Base-by-base conservation (phyloP, 495 filamentous ascomycete genomes). In the Xylaria bambusicola region DNA sequence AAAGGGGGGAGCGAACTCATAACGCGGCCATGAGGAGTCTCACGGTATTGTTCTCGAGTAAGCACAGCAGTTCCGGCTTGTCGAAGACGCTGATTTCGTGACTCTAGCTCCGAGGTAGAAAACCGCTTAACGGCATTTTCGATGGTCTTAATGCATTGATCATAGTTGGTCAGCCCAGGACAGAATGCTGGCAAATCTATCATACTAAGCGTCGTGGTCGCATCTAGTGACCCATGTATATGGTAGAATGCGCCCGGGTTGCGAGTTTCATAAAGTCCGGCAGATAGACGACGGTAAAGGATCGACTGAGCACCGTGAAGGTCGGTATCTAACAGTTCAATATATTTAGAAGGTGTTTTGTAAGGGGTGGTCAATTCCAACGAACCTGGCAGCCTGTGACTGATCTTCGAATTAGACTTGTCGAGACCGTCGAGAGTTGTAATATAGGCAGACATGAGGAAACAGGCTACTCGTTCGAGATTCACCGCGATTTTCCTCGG, bases 191-290 rank as follows among this genome's bases (percentile, higher is more conserved):
- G 82, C 26, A 92, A 75, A 1, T 86, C 87, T 52, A 91, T 84
- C 87, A 90, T 91, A 48, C 83, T 75, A 52, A 91, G 73, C 2
- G 87, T 87, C 6, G 78, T 83, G 10, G 78, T 82, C 17, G 89
- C 88, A 58, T 90, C 86, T 17, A 92, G 70, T 1, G 88, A 91
- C 27, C 89, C 88, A 70, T 92, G 89, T 55, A 91, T 88, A 66
- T 93, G 89, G 67, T 87, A 92, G 67, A 80, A 93, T 64, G 87
- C 79, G 44, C 78, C 82, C 24, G 72, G 76, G 48, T 78, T 81
- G 67, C 84, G 86, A 5, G 88, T 91, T 58, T 81, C 79, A 74
- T 91, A 93, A 12, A 91, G 73, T 69, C 90, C 90, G 13, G 88
- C 88, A 24, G 88, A 89, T 63, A 91, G 80, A 36, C 88, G 83